Conservation (phyloP, 768 basidiomycete genomes). For the Suillus luteus region DNA sequence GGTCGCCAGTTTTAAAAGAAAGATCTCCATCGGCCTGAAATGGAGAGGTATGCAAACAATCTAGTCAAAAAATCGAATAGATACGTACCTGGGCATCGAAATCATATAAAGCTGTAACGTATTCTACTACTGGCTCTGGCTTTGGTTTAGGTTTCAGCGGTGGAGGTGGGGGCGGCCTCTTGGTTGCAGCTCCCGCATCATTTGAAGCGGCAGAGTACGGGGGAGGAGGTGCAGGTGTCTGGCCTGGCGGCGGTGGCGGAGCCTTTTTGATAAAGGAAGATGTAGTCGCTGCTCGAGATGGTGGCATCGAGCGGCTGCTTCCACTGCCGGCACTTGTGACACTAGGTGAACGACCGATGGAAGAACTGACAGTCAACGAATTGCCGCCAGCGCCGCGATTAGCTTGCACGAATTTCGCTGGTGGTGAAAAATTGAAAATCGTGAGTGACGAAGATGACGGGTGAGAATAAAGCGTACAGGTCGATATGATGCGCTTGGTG, state of each 20-base stretch:
- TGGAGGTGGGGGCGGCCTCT: constrained; percentile 90
- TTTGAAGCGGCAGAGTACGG: constrained; percentile 37
- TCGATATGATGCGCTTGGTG: constrained; percentile 81
- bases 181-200: constrained; percentile 38
- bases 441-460: constrained; percentile 15
- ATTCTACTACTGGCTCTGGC: constrained; percentile 58
- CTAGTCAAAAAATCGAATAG: neutral
- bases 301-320: constrained; percentile 28
- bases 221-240: constrained; percentile 48
- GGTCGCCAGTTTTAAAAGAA: constrained; percentile 85
- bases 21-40: constrained; percentile 88
- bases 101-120: constrained; percentile 93
- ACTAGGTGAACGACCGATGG: constrained; percentile 35
- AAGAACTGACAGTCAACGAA: constrained; percentile 38
- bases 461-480: constrained; percentile 54
- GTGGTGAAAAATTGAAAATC: neutral
- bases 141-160: constrained; percentile 89
- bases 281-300: constrained; percentile 19
- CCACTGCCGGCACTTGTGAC: constrained; percentile 27
- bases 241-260: constrained; percentile 37
- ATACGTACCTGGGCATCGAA: constrained; percentile 81
- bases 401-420: constrained; percentile 71
- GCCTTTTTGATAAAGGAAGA: constrained; percentile 44
- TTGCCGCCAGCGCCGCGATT: constrained; percentile 40
- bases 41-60: neutral